Evolutionary conservation across 208 protist species (phyloP), one percentile per base, ranked within the genome.

Genomic region (Acanthamoeba divionensis): DNA sequence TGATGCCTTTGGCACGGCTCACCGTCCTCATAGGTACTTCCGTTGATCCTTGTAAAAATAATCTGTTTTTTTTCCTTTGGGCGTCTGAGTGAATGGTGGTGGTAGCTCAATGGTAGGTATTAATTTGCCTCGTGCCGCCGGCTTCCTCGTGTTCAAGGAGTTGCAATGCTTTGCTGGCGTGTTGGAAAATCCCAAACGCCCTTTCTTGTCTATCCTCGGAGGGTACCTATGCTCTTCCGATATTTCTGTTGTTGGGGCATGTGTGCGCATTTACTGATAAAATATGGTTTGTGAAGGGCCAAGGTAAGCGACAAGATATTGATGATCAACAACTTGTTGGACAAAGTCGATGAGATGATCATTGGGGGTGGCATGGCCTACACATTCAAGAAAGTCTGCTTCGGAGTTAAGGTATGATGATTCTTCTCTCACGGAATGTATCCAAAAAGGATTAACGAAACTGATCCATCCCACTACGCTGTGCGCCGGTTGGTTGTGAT

Each of bases 281-380:
- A 9, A 33, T 55, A 79, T 87, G 8, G 44, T 38, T 36, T 52
- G n/a, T 60, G 29, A 62, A 94, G 93, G 48, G 97, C 98, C 77
- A 99, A 99, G 95, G 98, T 99, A 45, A 96, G 95, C 71, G 98
- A 99, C 94, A 99, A 99, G 96, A 99, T 99, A 90, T 96, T 98
- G 91, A 94, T 99, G 10, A 99, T 99, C 89, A 95, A 99, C 62
- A 99, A 99, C 93, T 93, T 99, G 75, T 93, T 99, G 31, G 96
- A 98, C 87, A 98, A 98, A 91, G 98, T 99, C 63, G 96, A 99
- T 93, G 95, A 98, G 90, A 97, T 99, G 69, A 97, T 99, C 91
- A 99, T 99, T 93, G 98, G 98, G 82, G 98, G 98, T 54, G 98
- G 97, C 90, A 99, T 99, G 98, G 98, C 97, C 38, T 99, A 97